Percentiles rank a stretch among this genome's conserved stretches.
These are phyloP conservation scores for Nitzschia inconspicua DNA, from an alignment of 108 stramenopile genomes.

Conservation along the genomic window DNA sequence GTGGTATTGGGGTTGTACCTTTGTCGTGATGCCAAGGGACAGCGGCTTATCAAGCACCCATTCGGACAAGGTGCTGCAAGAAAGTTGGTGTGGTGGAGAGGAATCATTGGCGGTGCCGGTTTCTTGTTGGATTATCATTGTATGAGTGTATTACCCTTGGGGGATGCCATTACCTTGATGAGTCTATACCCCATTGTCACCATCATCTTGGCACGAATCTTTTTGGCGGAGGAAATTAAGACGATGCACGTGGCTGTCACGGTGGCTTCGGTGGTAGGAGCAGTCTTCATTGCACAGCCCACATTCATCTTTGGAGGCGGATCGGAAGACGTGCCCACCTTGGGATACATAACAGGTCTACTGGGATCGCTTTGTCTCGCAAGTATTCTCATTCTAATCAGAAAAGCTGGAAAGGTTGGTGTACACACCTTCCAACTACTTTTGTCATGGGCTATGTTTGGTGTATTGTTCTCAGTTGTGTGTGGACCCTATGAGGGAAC, in stretches of 20 bases:
- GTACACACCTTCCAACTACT: constrained; percentile 48
- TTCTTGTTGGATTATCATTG: constrained; percentile 35
- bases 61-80: constrained; percentile 21
- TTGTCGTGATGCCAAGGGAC: constrained; percentile 13
- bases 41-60: constrained; percentile 17
- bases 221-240: constrained; percentile 32
- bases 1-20: constrained; percentile 31
- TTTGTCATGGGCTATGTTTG: constrained; percentile 40
- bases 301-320: constrained; percentile 39
- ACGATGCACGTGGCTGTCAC: constrained; percentile 24
- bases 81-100: constrained; percentile 30
- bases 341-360: constrained; percentile 45
- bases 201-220: constrained; percentile 30
- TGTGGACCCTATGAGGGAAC: constrained; percentile 15
- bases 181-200: constrained; percentile 47
- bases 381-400: constrained; percentile 36
- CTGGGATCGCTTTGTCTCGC: constrained; percentile 28
- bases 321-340: neutral
- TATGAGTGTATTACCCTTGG: constrained; percentile 37
- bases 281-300: constrained; percentile 35
- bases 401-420: constrained; percentile 40
- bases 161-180: constrained; percentile 47
- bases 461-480: constrained; percentile 30
- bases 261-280: constrained; percentile 24
- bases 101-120: constrained; percentile 39